Evolutionary conservation across 2,329 filamentous ascomycete genomes (phyloP).

Genomic region (Aspergillus ochraceoroseus): DNA sequence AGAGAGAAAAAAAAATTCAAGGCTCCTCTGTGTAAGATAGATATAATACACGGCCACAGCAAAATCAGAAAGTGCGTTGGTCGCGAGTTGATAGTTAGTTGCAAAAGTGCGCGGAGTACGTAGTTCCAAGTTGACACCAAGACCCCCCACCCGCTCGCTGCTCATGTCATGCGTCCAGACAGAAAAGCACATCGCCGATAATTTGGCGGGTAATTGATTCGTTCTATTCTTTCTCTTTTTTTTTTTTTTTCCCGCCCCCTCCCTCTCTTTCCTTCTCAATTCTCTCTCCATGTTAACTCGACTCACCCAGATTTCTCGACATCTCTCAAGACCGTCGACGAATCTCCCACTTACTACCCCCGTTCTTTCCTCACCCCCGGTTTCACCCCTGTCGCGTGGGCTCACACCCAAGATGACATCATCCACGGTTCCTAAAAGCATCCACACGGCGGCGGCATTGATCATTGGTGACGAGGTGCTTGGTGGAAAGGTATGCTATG

Average conservation of each 20-base stretch:
- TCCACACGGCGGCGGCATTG: constrained; percentile 84
- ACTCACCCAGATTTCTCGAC: constrained; percentile 66
- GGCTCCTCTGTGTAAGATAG: no score
- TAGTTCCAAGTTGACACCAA: neutral
- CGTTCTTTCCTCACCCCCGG: constrained; percentile 27
- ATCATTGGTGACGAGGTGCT: constrained; percentile 98
- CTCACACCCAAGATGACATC: constrained; percentile 41
- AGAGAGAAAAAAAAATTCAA: neutral
- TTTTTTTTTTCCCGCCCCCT: constrained; percentile 8
- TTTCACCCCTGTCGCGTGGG: constrained; percentile 16
- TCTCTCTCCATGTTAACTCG: constrained; percentile 67
- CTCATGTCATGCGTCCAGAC: no score
- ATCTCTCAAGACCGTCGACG: constrained; percentile 61
- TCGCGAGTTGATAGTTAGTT: neutral
- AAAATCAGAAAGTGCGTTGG: neutral
- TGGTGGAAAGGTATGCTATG: constrained; percentile 73
- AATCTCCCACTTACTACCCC: constrained; percentile 51
- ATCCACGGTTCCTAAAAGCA: constrained; percentile 33
- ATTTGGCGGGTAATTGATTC: no score
- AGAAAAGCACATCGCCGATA: no score
- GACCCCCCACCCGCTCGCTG: constrained; percentile 7
- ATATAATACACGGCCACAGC: neutral
- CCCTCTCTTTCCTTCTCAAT: constrained; percentile 8
- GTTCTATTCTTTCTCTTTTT: no score
- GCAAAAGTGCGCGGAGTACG: constrained; percentile 4